Evolutionary conservation across 305 asterid genomes (phyloP).

Genomic region (Fraxinus velutina): DNA sequence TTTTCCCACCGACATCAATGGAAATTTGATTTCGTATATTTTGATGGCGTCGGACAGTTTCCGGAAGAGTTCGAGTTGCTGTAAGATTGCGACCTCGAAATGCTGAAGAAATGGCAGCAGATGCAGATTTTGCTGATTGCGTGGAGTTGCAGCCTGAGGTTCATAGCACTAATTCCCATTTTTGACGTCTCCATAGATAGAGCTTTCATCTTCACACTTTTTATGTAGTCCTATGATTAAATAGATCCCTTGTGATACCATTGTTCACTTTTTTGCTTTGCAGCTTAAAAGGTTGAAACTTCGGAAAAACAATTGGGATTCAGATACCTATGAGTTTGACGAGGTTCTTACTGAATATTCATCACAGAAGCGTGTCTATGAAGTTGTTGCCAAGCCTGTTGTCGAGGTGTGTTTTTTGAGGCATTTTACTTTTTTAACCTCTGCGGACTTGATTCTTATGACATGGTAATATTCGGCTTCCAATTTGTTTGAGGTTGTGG

Average conservation of each 20-base stretch:
- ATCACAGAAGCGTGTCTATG: conserved; percentile 95
- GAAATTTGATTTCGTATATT: not conserved
- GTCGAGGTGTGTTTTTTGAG: conserved; percentile 66
- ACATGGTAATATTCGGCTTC: not conserved
- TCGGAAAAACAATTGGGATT: conserved; percentile 96
- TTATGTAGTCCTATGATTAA: not conserved
- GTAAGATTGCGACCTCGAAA: conserved; percentile 91
- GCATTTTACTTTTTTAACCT: not conserved
- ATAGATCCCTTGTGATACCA: conserved; percentile 11
- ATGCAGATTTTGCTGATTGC: conserved; percentile 99
- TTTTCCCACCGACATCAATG: conserved; percentile 9
- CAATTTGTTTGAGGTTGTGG: not conserved
- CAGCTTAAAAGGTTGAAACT: conserved; percentile 92
- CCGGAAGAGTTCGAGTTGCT: conserved; percentile 96
- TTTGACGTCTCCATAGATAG: conserved; percentile 7
- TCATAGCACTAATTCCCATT: conserved; percentile 10
- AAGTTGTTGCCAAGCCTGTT: conserved; percentile 99
- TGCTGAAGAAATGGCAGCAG: conserved; percentile 87
- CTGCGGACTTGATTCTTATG: conserved; percentile 9
- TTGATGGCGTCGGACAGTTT: conserved; percentile 40
- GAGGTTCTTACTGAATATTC: conserved; percentile 90
- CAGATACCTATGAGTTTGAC: conserved; percentile 93
- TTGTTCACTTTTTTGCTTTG: conserved; percentile 17
- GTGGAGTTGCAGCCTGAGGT: conserved; percentile 98
- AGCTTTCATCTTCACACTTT: conserved; percentile 16